Evolutionary conservation across 2,329 filamentous ascomycete species (phyloP), one percentile per base, ranked within the genome.

Genomic region (Colletotrichum sp.): DNA sequence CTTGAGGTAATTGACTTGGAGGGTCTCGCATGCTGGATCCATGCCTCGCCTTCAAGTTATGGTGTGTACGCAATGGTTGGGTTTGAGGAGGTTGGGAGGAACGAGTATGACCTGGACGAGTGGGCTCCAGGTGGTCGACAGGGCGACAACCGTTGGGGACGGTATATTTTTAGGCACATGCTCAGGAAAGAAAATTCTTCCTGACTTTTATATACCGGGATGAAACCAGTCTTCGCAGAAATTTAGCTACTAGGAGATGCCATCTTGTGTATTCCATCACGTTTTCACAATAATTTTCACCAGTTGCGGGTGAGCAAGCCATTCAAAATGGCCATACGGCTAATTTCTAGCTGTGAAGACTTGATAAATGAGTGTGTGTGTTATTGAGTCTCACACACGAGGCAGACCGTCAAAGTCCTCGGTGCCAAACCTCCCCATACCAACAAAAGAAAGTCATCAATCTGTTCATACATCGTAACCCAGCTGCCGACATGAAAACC

Each of bases 101-200:
- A 64, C n/a, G 70, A 64, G 6, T 75, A 73, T 24, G 63, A 75
- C 24, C 21, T 73, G 12, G 73, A 55, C 7, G 26, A 68, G 13
- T 64, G 57, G 69, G 64, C 70, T 14, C 43, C 73, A 8, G 72
- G 32, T 2, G 60, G n/a, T 3, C 64, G 24, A 26, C 30, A 43
- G 6, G 57, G 18, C 7, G 24, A 74, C 3, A 21, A n/a, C 13
- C 32, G 34, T 2, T 74, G 72, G 72, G 68, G 60, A 14, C 32
- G 34, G 24, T 74, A 71, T 8, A 66, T 36, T 7, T 74, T 74
- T 21, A 43, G 72, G 6, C 55, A 74, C 18, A 71, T 74, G 68
- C 16, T 66, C 36, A 68, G 72, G 21, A 16, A 39, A 16, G 61
- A 34, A 21, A 43, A 61, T n/a, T 12, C 18, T n/a, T n/a, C 59